Percentiles rank a stretch among this genome's conserved stretches.
phyloP scores from a whole-genome alignment of 2,329 filamentous ascomycete genomes.

The Claviceps monticola region DNA sequence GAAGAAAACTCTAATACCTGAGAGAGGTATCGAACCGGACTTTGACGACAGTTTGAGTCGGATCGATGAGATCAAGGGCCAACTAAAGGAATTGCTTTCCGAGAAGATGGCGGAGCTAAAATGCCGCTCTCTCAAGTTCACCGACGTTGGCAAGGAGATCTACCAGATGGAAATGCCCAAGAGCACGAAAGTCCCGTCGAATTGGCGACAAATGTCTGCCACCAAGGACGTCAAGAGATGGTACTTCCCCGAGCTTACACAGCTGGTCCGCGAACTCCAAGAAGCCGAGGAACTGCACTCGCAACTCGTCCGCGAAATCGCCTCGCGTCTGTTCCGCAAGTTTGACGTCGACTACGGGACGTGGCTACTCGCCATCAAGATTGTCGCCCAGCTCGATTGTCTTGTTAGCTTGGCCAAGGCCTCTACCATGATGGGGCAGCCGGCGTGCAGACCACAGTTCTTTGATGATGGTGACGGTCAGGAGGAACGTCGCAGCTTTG shows the following conservation, averaged over 20 bases:
- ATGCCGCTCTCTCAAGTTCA: constrained; percentile 58
- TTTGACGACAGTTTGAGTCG: constrained; percentile 73
- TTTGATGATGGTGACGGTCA: constrained; percentile 41
- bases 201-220: constrained; percentile 93
- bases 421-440: constrained; percentile 68
- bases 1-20: constrained; percentile 70
- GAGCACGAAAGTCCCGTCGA: constrained; percentile 66
- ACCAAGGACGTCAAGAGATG: constrained; percentile 84
- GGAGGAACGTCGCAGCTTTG: constrained; percentile 52
- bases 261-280: constrained; percentile 73
- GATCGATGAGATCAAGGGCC: constrained; percentile 61
- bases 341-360: constrained; percentile 78
- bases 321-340: constrained; percentile 66
- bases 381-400: constrained; percentile 87
- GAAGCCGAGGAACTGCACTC: constrained; percentile 89
- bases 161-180: constrained; percentile 92
- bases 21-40: constrained; percentile 76
- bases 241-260: constrained; percentile 75
- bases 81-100: constrained; percentile 58
- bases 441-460: constrained; percentile 80
- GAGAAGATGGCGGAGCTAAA: constrained; percentile 60
- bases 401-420: constrained; percentile 85
- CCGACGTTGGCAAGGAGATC: constrained; percentile 89
- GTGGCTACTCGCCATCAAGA: constrained; percentile 82
- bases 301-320: constrained; percentile 80